Percentiles rank a stretch among this genome's conserved stretches.
phyloP scores from a whole-genome alignment of 2,329 filamentous ascomycete species.

The Parascedosporium putredinis region DNA sequence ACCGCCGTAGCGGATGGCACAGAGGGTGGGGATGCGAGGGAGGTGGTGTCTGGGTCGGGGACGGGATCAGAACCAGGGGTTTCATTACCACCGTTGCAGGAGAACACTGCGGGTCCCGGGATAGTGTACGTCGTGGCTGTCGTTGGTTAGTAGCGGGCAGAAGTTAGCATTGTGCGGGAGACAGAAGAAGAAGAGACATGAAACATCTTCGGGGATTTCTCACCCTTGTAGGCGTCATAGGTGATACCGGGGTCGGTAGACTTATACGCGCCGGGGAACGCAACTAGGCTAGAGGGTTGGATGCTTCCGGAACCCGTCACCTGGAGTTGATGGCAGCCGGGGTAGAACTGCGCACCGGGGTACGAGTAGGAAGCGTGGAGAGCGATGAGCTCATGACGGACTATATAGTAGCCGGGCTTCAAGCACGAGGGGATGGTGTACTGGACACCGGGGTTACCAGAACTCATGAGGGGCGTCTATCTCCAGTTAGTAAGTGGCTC shows the following conservation, averaged over 20 bases:
- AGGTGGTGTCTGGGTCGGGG: background rate
- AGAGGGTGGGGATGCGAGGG: background rate
- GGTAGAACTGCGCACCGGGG: constrained; percentile 47
- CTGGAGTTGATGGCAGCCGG: constrained; percentile 46
- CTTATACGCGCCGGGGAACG: constrained; percentile 44
- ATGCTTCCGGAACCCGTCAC: constrained; percentile 35
- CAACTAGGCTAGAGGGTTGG: constrained; percentile 31
- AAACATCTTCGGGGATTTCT: constrained; percentile 10
- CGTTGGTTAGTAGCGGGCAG: background rate
- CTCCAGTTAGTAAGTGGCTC: background rate
- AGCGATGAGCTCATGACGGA: constrained; percentile 47
- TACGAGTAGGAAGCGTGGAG: constrained; percentile 37
- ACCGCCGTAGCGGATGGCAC: background rate
- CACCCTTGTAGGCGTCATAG: constrained; percentile 39
- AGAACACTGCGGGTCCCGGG: background rate
- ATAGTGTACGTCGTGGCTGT: background rate
- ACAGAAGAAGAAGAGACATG: background rate
- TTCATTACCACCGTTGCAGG: background rate
- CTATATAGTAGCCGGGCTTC: constrained; percentile 43
- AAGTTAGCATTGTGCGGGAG: background rate
- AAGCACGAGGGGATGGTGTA: constrained; percentile 47
- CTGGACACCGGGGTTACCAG: constrained; percentile 28
- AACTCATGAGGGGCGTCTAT: constrained; percentile 33
- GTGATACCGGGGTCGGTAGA: constrained; percentile 38
- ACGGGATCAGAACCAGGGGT: background rate